Base-by-base conservation (phyloP, 345 rosid genomes). In the Ailanthus altissimus region DNA sequence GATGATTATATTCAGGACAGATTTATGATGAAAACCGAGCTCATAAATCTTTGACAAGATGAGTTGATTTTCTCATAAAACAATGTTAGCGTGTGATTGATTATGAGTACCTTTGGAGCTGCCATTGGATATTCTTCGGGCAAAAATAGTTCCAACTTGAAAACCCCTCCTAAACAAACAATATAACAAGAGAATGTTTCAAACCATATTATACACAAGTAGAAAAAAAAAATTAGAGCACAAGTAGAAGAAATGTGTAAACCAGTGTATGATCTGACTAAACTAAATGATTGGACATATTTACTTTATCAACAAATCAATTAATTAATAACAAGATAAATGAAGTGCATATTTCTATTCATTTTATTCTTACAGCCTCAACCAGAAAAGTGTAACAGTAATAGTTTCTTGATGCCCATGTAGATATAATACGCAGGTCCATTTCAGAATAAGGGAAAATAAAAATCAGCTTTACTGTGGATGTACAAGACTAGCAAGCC, bases 51-150 rank as follows among this genome's bases (percentile, higher is more conserved):
- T 71, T 12, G 43, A 36, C 50, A 36, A 71, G 5, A 40, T 16
- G 13, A 54, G n/a, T n/a, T n/a, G n/a, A n/a, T n/a, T n/a, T n/a
- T n/a, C n/a, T n/a, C n/a, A n/a, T n/a, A n/a, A n/a, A n/a, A n/a
- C n/a, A n/a, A n/a, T n/a, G n/a, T n/a, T n/a, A n/a, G n/a, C n/a
- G n/a, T n/a, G n/a, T n/a, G n/a, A n/a, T n/a, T n/a, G n/a, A 67
- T 25, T 63, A 50, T 1, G 59, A 76, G 45, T 91, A 95, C 99
- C 98, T 95, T 95, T 50, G 99, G 99, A 43, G 99, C 98, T 47
- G 99, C 93, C 98, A 97, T 97, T 50, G 99, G 99, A 86, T 97
- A 97, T 81, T 97, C 99, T 89, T 97, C 99, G 26, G 99, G 99
- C 77, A 97, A 87, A 87, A 97, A 97, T 72, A 97, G 87, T 80